Evolutionary conservation across 768 basidiomycete genomes (phyloP).

Genomic region (Amanita molliuscula): DNA sequence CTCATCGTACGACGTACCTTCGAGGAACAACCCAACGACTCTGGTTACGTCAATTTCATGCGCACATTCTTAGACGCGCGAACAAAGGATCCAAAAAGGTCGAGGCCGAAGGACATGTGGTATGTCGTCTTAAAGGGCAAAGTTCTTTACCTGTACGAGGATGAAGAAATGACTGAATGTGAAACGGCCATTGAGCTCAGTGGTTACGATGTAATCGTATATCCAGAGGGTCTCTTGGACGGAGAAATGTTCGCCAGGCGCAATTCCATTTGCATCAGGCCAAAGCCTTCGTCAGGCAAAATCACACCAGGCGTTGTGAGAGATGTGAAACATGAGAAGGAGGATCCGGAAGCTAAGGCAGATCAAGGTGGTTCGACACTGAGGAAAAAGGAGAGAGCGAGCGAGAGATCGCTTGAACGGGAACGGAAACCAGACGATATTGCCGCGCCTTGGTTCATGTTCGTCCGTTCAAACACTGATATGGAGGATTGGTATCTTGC

Average conservation of each 20-base stretch:
- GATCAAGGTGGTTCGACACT: constrained; percentile 16
- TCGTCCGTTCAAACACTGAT: constrained; percentile 75
- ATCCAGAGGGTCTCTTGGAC: constrained; percentile 64
- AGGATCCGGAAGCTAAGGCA: constrained; percentile 20
- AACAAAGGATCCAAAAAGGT: constrained; percentile 75
- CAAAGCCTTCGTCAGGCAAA: constrained; percentile 28
- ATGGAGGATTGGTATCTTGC: constrained; percentile 98
- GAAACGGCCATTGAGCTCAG: constrained; percentile 84
- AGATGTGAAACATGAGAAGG: constrained; percentile 35
- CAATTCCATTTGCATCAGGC: constrained; percentile 75
- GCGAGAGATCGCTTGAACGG: constrained; percentile 21
- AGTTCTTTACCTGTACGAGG: constrained; percentile 88
- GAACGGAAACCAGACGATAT: constrained; percentile 36
- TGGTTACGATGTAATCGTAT: constrained; percentile 67
- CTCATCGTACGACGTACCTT: constrained; percentile 75
- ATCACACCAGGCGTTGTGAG: constrained; percentile 39
- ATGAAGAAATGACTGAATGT: constrained; percentile 85
- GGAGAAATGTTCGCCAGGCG: constrained; percentile 88
- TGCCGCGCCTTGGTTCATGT: constrained; percentile 84
- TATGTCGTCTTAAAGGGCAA: constrained; percentile 88
- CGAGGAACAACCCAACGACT: constrained; percentile 51
- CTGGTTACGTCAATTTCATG: constrained; percentile 71
- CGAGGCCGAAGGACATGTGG: constrained; percentile 87
- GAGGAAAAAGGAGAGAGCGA: constrained; percentile 27
- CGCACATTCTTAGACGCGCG: constrained; percentile 72